phyloP scores from a whole-genome alignment of 1,139 yeast genomes.

The Pichia inconspicua region DNA sequence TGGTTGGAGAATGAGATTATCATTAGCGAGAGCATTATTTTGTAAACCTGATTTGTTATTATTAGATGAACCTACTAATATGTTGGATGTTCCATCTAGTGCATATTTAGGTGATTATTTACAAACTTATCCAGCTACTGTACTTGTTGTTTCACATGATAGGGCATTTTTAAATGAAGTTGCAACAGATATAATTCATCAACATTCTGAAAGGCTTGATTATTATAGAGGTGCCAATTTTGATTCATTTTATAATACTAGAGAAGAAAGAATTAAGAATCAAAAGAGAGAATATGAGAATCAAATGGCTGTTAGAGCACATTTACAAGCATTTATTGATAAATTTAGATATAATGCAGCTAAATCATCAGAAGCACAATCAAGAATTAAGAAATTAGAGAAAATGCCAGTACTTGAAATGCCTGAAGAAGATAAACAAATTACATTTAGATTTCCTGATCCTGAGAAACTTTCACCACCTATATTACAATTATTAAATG shows the following conservation, averaged over 20 bases:
- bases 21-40: constrained; percentile 95
- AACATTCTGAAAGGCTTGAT: constrained; percentile 93
- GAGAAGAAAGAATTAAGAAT: constrained; percentile 91
- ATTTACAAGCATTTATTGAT: constrained; percentile 88
- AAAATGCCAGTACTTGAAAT: constrained; percentile 87
- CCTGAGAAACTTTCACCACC: constrained; percentile 94
- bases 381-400: constrained; percentile 92
- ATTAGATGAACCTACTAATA: constrained; percentile 97
- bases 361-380: constrained; percentile 93
- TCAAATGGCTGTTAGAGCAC: constrained; percentile 93
- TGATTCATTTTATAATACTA: constrained; percentile 85
- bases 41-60: constrained; percentile 91
- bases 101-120: constrained; percentile 85
- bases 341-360: constrained; percentile 97
- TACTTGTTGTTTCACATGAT: constrained; percentile 94
- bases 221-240: constrained; percentile 93
- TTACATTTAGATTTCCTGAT: constrained; percentile 89
- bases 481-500: constrained; percentile 78
- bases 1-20: constrained; percentile 99
- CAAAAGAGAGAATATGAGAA: constrained; percentile 92
- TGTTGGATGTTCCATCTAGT: constrained; percentile 99
- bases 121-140: constrained; percentile 85
- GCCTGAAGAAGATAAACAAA: constrained; percentile 84
- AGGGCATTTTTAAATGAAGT: constrained; percentile 94
- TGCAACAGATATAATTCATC: constrained; percentile 95